A percentile compares a stretch with the other conserved stretches of the same genome.
Evolutionary conservation across 176 grass and related monocot genomes (phyloP).

Genomic region (Echinochloa phyllopogon): DNA sequence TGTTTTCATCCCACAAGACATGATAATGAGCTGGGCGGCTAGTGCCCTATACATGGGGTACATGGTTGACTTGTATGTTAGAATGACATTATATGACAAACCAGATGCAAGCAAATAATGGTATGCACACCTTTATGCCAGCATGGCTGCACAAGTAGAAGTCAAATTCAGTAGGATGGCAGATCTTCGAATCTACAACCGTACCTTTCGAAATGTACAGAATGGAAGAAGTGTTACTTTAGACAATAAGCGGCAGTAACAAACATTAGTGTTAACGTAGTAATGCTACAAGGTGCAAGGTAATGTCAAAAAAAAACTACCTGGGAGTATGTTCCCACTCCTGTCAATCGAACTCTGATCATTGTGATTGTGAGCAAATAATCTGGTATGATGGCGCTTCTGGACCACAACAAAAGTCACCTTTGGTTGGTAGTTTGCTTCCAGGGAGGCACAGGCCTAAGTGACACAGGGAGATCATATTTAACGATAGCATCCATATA

Average conservation of each 20-base stretch:
- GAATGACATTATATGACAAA: neutral
- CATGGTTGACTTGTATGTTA: neutral
- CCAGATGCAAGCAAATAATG: neutral
- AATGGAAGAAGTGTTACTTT: constrained; percentile 8
- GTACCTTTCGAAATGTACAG: constrained; percentile 54
- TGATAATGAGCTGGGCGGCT: constrained; percentile 81
- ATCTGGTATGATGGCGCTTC: constrained; percentile 74
- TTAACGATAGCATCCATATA: constrained; percentile 12
- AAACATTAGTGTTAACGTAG: constrained; percentile 31
- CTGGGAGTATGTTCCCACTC: constrained; percentile 80
- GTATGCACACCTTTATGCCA: constrained; percentile 58
- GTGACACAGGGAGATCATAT: constrained; percentile 1
- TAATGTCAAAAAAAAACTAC: constrained; percentile 41
- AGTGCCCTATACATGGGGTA: constrained; percentile 53
- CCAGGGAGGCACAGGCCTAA: constrained; percentile 74
- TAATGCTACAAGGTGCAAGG: neutral
- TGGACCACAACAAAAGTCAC: constrained; percentile 78
- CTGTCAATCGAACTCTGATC: constrained; percentile 47
- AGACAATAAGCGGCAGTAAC: neutral
- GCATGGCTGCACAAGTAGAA: constrained; percentile 81
- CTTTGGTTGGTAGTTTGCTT: constrained; percentile 68
- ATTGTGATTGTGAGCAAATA: constrained; percentile 70
- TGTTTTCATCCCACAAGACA: constrained; percentile 83
- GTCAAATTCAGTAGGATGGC: constrained; percentile 71
- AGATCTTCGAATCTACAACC: constrained; percentile 70